These are phyloP conservation scores for Beauveria australis DNA, from an alignment of 2,329 filamentous ascomycete species.

Conservation along the genomic window DNA sequence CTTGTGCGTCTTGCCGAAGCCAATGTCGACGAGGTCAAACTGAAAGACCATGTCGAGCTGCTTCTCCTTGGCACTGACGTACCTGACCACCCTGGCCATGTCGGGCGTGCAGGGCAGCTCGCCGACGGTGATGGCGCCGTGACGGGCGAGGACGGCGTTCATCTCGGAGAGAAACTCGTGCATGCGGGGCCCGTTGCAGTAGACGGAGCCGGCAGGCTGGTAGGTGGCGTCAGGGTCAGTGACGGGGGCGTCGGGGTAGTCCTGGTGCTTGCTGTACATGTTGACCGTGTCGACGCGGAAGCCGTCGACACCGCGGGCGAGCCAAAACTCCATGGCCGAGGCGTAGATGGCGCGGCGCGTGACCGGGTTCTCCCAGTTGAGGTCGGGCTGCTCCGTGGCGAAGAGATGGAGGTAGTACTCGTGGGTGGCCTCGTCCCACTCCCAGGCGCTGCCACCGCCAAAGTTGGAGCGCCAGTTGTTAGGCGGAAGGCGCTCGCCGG, in stretches of 20 bases:
- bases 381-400: slow-evolving; percentile 66
- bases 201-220: slow-evolving; percentile 49
- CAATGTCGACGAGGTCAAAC: slow-evolving; percentile 56
- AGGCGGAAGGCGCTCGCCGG: slow-evolving; percentile 58
- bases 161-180: slow-evolving; percentile 62
- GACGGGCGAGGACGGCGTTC: slow-evolving; percentile 49
- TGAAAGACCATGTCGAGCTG: slow-evolving; percentile 65
- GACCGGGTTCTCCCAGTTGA: slow-evolving; percentile 74
- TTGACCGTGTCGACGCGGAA: slow-evolving; percentile 73
- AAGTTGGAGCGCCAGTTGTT: slow-evolving; percentile 68
- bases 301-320: slow-evolving; percentile 62
- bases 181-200: slow-evolving; percentile 60
- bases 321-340: slow-evolving; percentile 69
- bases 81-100: slow-evolving; percentile 46
- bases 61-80: slow-evolving; percentile 48
- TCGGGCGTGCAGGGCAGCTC: slow-evolving; percentile 59
- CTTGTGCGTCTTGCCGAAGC: slow-evolving; percentile 40
- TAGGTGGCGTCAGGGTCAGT: slow-evolving; percentile 35
- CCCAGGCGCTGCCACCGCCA: slow-evolving; percentile 53
- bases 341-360: slow-evolving; percentile 63
- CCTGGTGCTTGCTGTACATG: slow-evolving; percentile 57
- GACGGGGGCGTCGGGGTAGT: slow-evolving; percentile 50
- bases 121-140: slow-evolving; percentile 62
- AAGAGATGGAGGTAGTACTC: slow-evolving; percentile 77
- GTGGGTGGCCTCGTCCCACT: slow-evolving; percentile 61